phyloP scores from a whole-genome alignment of 139 green algal species.

The Limnomonas spitsbergensis region DNA sequence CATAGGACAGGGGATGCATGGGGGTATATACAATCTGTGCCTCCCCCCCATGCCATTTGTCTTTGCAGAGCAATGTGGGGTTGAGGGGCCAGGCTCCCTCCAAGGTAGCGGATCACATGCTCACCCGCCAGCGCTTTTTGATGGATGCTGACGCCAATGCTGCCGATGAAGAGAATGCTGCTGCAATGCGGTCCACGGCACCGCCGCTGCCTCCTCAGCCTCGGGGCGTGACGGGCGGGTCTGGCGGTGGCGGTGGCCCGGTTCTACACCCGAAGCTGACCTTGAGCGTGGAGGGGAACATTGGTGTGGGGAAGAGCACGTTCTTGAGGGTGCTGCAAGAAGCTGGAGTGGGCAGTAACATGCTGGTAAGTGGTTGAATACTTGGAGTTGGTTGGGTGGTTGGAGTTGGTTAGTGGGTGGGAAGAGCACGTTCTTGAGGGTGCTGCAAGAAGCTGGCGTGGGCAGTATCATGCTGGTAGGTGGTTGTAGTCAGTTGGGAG shows the following conservation, averaged over 20 bases:
- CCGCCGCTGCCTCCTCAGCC: not conserved
- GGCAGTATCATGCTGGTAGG: not conserved
- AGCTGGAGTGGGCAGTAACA: constrained; percentile 11
- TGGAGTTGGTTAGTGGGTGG: too few species aligned
- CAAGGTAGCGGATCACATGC: too few species aligned
- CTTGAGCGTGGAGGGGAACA: constrained; percentile 96
- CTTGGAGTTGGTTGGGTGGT: not conserved
- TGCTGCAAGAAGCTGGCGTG: constrained; percentile 25
- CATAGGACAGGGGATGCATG: too few species aligned
- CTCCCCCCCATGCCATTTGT: too few species aligned
- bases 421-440: constrained; percentile 89
- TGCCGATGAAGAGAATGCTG: too few species aligned
- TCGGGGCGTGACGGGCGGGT: not conserved
- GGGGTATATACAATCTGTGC: too few species aligned
- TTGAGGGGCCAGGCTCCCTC: not conserved
- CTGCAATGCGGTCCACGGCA: constrained; percentile 20
- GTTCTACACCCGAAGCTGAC: constrained; percentile 60
- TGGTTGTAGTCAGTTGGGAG: too few species aligned
- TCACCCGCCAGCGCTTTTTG: too few species aligned
- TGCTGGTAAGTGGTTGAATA: not conserved
- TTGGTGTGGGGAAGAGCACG: constrained; percentile 90
- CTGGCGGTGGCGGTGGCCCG: not conserved
- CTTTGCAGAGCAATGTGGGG: constrained; percentile 1
- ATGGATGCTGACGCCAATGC: too few species aligned
- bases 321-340: constrained; percentile 67